A percentile compares a stretch with the other conserved stretches of the same genome.
Conservation (phyloP, 306 rosid species). For the Corylus americana region DNA sequence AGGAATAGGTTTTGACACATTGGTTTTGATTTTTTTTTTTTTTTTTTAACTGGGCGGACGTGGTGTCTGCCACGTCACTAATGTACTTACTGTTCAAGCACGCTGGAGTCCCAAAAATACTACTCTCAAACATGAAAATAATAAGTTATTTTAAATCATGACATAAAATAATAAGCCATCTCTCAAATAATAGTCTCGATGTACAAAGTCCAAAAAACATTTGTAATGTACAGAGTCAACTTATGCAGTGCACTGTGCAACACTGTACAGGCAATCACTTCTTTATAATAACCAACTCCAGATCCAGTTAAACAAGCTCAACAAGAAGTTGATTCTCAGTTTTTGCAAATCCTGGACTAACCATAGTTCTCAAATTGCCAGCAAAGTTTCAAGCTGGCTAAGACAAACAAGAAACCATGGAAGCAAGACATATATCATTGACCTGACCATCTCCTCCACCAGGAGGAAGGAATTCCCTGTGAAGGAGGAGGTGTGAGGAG, state of each 20-base stretch:
- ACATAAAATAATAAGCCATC: neutral
- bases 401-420: neutral
- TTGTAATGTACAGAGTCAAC: neutral
- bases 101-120: no score
- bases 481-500: conserved; percentile 74
- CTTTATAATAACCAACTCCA: neutral
- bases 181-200: neutral
- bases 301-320: conserved; percentile 8
- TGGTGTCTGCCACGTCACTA: no score
- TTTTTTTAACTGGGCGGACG: no score
- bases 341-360: neutral
- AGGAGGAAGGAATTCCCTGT: conserved; percentile 40
- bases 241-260: neutral
- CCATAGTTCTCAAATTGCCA: neutral
- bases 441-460: conserved; percentile 65
- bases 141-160: neutral
- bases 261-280: neutral
- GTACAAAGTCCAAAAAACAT: neutral
- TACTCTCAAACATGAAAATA: no score
- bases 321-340: neutral
- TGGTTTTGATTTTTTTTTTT: no score
- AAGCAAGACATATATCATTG: conserved; percentile 35
- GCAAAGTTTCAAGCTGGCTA: neutral
- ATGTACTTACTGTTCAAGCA: no score
- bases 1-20: no score